Conservation (phyloP, 2,329 filamentous ascomycete species). For the Pseudopyrenochaeta lycopersici region DNA sequence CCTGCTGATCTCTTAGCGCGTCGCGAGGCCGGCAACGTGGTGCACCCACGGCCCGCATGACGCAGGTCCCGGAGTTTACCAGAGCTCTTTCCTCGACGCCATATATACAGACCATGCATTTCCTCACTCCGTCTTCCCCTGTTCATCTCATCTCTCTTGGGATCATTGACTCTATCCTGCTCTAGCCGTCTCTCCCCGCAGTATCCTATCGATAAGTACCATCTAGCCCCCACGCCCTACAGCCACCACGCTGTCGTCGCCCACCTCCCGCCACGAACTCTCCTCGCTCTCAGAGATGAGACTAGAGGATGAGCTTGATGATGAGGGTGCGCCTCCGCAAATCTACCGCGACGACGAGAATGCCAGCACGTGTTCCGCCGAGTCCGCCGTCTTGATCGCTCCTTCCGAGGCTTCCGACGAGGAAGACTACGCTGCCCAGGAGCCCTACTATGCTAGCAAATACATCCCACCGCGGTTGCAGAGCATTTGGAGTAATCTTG, state of each 20-base stretch:
- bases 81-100: slow-evolving; percentile 8
- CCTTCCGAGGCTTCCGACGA: slow-evolving; percentile 46
- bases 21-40: slow-evolving; percentile 11
- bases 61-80: slow-evolving; percentile 25
- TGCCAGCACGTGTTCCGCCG: slow-evolving; percentile 32
- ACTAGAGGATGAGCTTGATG: slow-evolving; percentile 26
- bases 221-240: background rate
- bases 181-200: slow-evolving; percentile 1
- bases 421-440: slow-evolving; percentile 26
- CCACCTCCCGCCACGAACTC: slow-evolving; percentile 46
- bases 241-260: slow-evolving; percentile 35
- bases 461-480: slow-evolving; percentile 64
- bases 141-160: background rate
- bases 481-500: slow-evolving; percentile 48
- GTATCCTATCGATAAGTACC: slow-evolving; percentile 25
- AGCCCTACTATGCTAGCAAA: slow-evolving; percentile 33
- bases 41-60: slow-evolving; percentile 13
- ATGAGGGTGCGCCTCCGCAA: slow-evolving; percentile 39
- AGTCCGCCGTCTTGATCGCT: slow-evolving; percentile 34
- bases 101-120: background rate
- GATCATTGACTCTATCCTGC: background rate
- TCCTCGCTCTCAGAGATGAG: slow-evolving; percentile 36
- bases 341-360: slow-evolving; percentile 43
- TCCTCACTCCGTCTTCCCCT: background rate
- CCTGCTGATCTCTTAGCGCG: slow-evolving; percentile 3